phyloP scores from a whole-genome alignment of 352 stramenopile genomes.

The Aphanomyces stellatus region DNA sequence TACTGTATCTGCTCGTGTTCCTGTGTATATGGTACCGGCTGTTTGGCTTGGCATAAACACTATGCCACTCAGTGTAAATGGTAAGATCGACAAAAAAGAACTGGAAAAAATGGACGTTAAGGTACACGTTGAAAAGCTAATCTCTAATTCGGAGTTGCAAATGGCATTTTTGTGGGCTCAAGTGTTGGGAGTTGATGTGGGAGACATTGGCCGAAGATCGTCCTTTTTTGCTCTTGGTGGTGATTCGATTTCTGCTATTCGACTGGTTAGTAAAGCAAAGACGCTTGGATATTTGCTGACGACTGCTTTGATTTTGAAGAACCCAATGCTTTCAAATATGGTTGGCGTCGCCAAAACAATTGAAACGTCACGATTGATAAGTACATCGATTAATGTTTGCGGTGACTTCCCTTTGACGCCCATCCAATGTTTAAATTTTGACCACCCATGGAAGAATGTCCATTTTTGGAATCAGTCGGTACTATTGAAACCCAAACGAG shows the following conservation, averaged over 20 bases:
- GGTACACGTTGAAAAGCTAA: conserved; percentile 28
- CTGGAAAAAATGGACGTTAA: conserved; percentile 73
- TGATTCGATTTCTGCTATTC: conserved; percentile 23
- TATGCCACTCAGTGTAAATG: conserved; percentile 61
- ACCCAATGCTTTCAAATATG: neutral
- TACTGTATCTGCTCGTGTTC: neutral
- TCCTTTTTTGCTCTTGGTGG: conserved; percentile 80
- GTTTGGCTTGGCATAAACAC: neutral
- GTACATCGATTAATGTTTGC: neutral
- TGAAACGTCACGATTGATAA: neutral
- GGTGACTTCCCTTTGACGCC: neutral
- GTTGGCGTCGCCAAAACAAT: neutral
- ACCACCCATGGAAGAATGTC: neutral
- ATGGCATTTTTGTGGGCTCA: conserved; percentile 57
- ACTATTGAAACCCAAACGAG: neutral
- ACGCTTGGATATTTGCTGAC: neutral
- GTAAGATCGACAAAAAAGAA: conserved; percentile 86
- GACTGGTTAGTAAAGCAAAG: neutral
- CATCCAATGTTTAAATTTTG: neutral
- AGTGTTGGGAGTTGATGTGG: conserved; percentile 51
- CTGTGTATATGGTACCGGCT: neutral
- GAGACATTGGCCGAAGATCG: conserved; percentile 39
- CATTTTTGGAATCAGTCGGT: neutral
- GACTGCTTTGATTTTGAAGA: neutral
- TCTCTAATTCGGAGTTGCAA: conserved; percentile 48